These are phyloP conservation scores for Smittium culicis DNA, from an alignment of 371 early-diverging fungal species.

Conservation along the genomic window DNA sequence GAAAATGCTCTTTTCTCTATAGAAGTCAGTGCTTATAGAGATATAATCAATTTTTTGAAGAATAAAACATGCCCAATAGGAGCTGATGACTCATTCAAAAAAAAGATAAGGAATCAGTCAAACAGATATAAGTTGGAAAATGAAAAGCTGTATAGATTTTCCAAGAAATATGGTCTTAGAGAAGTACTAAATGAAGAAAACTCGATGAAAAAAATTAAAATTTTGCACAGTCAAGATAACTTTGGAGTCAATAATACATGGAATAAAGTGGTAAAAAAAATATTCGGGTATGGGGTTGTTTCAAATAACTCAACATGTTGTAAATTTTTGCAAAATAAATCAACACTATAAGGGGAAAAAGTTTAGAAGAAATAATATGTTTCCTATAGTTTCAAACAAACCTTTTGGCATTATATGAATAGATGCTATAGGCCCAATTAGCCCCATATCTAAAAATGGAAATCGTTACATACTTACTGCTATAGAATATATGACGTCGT, in stretches of 20 bases:
- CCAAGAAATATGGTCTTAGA: not conserved
- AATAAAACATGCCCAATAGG: not conserved
- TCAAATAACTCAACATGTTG: not conserved
- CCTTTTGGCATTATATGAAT: constrained; percentile 9
- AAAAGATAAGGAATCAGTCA: constrained; percentile 2
- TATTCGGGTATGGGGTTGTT: not conserved
- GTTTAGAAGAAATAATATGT: not conserved
- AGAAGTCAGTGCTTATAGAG: not conserved
- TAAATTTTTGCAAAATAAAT: not conserved
- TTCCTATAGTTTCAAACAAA: not conserved
- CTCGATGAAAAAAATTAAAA: not conserved
- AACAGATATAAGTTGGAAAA: constrained; percentile 1
- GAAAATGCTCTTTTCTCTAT: not conserved
- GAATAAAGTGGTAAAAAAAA: not conserved
- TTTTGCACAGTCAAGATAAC: not conserved
- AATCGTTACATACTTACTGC: not conserved
- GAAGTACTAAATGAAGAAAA: constrained; percentile 6
- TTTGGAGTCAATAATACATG: not conserved
- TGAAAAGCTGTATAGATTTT: not conserved
- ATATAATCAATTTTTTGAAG: not conserved
- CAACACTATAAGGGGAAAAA: not conserved
- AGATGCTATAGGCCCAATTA: constrained; percentile 11
- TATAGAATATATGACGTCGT: constrained; percentile 10
- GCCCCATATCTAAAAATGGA: not conserved
- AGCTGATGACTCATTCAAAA: not conserved